A percentile compares a stretch with the other conserved stretches of the same genome.
These are phyloP conservation scores for Quercus variabilis DNA, from an alignment of 306 rosid species.

Conservation along the genomic window DNA sequence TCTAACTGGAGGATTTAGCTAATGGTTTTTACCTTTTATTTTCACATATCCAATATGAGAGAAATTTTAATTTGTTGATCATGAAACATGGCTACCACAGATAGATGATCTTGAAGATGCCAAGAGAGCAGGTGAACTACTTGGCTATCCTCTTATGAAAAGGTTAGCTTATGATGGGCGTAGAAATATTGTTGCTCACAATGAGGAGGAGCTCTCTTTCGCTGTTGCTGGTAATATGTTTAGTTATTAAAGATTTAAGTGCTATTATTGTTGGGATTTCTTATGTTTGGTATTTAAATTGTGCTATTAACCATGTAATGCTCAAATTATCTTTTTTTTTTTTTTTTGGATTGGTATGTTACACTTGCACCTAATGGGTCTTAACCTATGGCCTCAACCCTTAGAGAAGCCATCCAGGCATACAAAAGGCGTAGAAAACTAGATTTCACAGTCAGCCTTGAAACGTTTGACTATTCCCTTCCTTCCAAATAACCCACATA, in stretches of 20 bases:
- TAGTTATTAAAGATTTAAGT: not conserved
- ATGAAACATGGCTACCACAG: conserved; percentile 33
- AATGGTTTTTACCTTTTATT: not conserved
- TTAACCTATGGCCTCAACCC: too few relatives aligned
- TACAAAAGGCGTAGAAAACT: too few relatives aligned
- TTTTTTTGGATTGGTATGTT: too few relatives aligned
- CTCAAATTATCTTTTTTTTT: not conserved
- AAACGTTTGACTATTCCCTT: too few relatives aligned
- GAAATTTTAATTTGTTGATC: conserved; percentile 2
- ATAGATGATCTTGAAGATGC: conserved; percentile 68
- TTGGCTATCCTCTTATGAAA: conserved; percentile 93
- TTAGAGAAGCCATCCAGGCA: too few relatives aligned
- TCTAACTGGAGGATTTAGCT: not conserved
- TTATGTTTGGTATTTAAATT: not conserved
- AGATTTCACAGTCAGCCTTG: too few relatives aligned
- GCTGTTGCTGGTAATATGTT: conserved; percentile 59
- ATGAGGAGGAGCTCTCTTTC: conserved; percentile 60
- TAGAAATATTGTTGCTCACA: conserved; percentile 83
- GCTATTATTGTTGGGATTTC: not conserved
- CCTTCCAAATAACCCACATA: too few relatives aligned
- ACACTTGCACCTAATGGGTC: too few relatives aligned
- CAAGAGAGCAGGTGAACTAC: conserved; percentile 60
- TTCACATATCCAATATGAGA: not conserved
- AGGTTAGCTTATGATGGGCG: conserved; percentile 95
- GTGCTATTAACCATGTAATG: not conserved